Evolutionary conservation across 139 green algal species (phyloP), one percentile per base, ranked within the genome.

Genomic region (Micractinium sp.): DNA sequence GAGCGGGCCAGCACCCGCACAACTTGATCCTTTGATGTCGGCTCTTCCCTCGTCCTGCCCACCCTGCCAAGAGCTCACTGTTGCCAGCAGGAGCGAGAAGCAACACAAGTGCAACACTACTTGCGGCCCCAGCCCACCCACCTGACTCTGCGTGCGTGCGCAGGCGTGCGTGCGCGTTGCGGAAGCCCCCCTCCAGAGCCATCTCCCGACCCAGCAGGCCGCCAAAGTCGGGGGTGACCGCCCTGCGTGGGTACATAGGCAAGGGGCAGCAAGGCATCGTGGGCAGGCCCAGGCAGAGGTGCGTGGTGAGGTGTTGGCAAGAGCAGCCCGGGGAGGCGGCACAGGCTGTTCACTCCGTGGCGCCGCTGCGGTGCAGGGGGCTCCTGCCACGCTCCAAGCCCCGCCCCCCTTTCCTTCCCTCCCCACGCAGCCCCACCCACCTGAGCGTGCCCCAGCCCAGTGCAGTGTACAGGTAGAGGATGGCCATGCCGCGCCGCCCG

Each of bases 381-480:
- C 47, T 9, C 47, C 47, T 5, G 7, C 47, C 47, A 56, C 9
- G 47, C 47, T 16, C 7, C 47, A 56, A 56, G 16, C 63, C 22
- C 63, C 7, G 63, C 63, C 19, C 9, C 14, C 63, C 20, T 23
- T 71, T 78, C 31, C 71, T 12, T 18, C 71, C 31, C 71, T 39
- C 25, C 71, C 31, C 18, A 39, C 22, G 71, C 76, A 38, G 18
- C 81, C 3, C 22, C 56, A 53, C 25, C 39, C 69, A 91, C 88
- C 91, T 85, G 63, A 97, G 91, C 47, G 81, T 90, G 60, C 85
- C 90, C 66, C 94, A 94, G 53, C 95, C 95, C 27, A 95, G 67
- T 12, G 92, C 41, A 41, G 92, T 93, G 92, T 97, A 97, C 0
- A 90, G 73, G 91, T 97, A 97, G 73, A 97, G 91, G 85, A 97